Base-by-base conservation (phyloP, 1,139 yeast genomes). In the Taphrina communis region DNA sequence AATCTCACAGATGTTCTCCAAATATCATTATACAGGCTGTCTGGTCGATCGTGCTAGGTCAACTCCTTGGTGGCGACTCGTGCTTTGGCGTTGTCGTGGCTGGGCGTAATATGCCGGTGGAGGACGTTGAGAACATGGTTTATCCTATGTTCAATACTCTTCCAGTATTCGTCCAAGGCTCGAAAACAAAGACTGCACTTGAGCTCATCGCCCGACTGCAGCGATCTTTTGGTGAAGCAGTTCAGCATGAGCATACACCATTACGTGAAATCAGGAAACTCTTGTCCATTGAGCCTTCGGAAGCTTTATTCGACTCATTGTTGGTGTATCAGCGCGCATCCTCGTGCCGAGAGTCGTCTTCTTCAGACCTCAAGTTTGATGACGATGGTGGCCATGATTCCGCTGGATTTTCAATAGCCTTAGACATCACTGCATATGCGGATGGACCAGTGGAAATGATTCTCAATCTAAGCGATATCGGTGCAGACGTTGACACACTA, bases 61-160 rank as follows among this genome's bases (percentile, higher is more conserved):
- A 50, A 8, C 19, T 69, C 4, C 35, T 60, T 3, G 73, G 71
- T 11, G 35, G 31, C 5, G 53, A 63, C 42, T 66, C 72, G 17
- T 50, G 67, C 31, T 70, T 68, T 57, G 75, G 75, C 7, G 55
- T 68, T 4, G 74, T 73, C 51, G 71, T 69, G 9, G 63, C 71
- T 14, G 72, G 72, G 14, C 69, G 72, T 8, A 58, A 60, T 25
- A 17, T 55, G 19, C 21, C 66, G 11, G n/a, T 60, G 3, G 70
- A 73, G 25, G 73, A 65, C 4, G 21, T 66, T 39, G 73, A 73
- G 5, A 52, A 62, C 6, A 67, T 69, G 6, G 58, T 63, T 9
- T 75, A 73, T 21, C 75, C 75, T 7, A 38, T 71, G 48, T 73
- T 73, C 57, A 73, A 73, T 38, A 72, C 74, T 11, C 48, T 73